Percentiles rank a stretch among this genome's conserved stretches.
These are phyloP conservation scores for Ophiocytium majus DNA, from an alignment of 352 stramenopile genomes.

Conservation along the genomic window DNA sequence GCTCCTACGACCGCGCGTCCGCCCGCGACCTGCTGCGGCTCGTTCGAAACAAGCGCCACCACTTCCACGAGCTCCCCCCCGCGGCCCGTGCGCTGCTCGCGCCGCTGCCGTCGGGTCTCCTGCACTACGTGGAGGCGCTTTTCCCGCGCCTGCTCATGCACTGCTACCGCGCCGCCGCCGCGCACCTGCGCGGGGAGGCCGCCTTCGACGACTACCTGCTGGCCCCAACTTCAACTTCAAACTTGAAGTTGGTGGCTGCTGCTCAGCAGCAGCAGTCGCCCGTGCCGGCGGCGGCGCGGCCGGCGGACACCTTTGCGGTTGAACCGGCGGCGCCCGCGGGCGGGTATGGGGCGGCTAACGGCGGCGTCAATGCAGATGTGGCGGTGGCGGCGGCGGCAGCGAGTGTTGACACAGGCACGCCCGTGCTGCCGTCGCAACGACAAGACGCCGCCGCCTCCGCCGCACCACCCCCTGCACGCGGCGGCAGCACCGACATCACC, in stretches of 20 bases:
- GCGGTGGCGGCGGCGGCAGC: too few relatives aligned
- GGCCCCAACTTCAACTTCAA: not conserved
- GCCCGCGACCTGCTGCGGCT: conserved; percentile 70
- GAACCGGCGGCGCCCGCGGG: too few relatives aligned
- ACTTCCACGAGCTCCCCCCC: conserved; percentile 71
- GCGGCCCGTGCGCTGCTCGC: conserved; percentile 42
- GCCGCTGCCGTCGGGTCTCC: conserved; percentile 40
- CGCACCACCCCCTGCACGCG: not conserved
- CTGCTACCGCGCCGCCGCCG: conserved; percentile 63
- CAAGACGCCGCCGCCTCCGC: not conserved
- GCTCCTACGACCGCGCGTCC: conserved; percentile 73
- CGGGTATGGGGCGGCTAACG: too few relatives aligned
- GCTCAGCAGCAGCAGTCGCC: not conserved
- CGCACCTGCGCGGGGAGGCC: conserved; percentile 48
- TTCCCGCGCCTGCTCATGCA: conserved; percentile 75
- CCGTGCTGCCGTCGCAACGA: not conserved
- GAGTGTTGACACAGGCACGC: too few relatives aligned
- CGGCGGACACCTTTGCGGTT: too few relatives aligned
- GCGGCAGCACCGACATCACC: not conserved
- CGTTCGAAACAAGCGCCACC: conserved; percentile 77
- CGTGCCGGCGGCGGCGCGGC: not conserved
- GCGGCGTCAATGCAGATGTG: too few relatives aligned
- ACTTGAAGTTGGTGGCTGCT: not conserved
- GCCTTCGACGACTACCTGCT: conserved; percentile 58
- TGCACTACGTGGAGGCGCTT: conserved; percentile 64